These are phyloP conservation scores for Boletus rubescentipes DNA, from an alignment of 768 basidiomycete species.

Conservation along the genomic window DNA sequence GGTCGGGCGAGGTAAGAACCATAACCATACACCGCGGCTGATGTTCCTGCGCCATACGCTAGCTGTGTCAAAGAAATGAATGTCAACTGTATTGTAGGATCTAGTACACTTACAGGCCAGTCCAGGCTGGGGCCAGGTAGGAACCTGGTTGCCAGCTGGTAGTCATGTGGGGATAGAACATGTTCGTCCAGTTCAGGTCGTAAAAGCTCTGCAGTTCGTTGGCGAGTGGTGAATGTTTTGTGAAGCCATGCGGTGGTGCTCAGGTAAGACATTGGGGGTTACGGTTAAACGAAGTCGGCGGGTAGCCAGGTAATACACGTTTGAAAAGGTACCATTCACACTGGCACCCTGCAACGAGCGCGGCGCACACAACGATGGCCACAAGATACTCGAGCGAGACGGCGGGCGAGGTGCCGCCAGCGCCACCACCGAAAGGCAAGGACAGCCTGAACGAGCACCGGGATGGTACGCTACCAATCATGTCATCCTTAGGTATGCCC, in stretches of 20 bases:
- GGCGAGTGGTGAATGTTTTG: slow-evolving; percentile 44
- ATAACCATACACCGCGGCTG: slow-evolving; percentile 27
- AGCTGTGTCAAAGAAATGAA: slow-evolving; percentile 11
- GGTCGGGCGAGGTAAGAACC: slow-evolving; percentile 28
- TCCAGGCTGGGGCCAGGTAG: slow-evolving; percentile 48
- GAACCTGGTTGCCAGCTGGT: slow-evolving; percentile 52
- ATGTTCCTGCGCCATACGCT: slow-evolving; percentile 21
- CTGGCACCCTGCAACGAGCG: slow-evolving; percentile 6
- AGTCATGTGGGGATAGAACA: slow-evolving; percentile 45
- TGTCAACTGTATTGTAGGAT: background rate
- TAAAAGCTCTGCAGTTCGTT: slow-evolving; percentile 31
- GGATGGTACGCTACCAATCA: background rate
- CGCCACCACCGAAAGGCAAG: slow-evolving; percentile 22
- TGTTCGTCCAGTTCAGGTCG: slow-evolving; percentile 31
- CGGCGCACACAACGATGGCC: slow-evolving; percentile 4
- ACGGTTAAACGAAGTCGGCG: background rate
- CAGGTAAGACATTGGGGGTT: slow-evolving; percentile 26
- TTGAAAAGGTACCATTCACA: background rate
- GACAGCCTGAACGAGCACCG: slow-evolving; percentile 1
- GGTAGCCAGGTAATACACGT: background rate
- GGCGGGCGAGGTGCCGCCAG: slow-evolving; percentile 1
- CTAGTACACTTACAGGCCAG: slow-evolving; percentile 38
- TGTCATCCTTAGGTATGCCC: slow-evolving; percentile 27
- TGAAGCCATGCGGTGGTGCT: slow-evolving; percentile 37
- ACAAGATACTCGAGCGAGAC: background rate